Base-by-base conservation (phyloP, 257 asterid species). In the Solanum lycopersicoides region DNA sequence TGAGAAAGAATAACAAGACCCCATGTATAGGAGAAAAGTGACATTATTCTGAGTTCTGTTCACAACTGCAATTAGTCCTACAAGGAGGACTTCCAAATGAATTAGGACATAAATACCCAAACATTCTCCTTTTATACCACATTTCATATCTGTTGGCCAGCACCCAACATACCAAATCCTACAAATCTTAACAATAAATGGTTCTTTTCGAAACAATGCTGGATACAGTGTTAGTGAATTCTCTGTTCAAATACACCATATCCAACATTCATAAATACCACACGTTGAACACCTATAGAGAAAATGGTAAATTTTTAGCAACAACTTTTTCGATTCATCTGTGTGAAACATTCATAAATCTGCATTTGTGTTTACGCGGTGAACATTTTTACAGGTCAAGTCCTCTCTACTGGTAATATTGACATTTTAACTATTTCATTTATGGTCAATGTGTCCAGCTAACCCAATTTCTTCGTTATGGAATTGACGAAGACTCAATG, bases 1-100 rank as follows among this genome's bases (percentile, higher is more conserved):
- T 72, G 80, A 35, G 47, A 35, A 18, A 18, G 28, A 72, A 34
- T 72, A 34, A 32, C 91, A 94, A 83, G 93, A 94, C 25, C 92
- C 95, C 98, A 37, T 86, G 96, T 73, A 88, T 93, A 44, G 98
- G 94, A 89, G n/a, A 98, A 94, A 92, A 90, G 89, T 83, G 98
- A 96, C 89, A 88, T 95, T 71, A 97, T 96, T 91, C 94, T 53
- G n/a, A 53, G 11, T 53, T 53, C 63, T 53, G 63, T 53, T 53
- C 44, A 71, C 77, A 71, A 16, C 7, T 69, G 42, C 15, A 15
- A 69, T 32, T 20, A 71, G 76, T 71, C 14, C n/a, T 71, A 71
- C 42, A 16, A 71, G n/a, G 80, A 72, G 79, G 79, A 41, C 35
- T 72, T 73, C 80, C 8, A 35, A 73, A 73, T 73, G 80, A 73